phyloP scores from a whole-genome alignment of 2,329 filamentous ascomycete species.

The Colletotrichum magnum region DNA sequence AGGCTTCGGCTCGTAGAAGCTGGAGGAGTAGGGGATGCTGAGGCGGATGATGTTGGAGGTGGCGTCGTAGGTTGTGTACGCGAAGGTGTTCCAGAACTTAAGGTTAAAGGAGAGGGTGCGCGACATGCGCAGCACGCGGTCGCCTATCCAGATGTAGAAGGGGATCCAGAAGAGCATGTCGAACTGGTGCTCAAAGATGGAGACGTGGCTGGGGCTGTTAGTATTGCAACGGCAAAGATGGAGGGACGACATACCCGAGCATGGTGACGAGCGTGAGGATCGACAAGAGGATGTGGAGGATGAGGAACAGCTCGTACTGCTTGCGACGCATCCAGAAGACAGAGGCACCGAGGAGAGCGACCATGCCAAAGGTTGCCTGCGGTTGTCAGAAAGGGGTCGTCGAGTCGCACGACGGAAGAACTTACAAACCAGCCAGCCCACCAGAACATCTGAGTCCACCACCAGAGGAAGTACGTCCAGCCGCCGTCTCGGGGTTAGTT shows the following conservation, averaged over 20 bases:
- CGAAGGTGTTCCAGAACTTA: constrained; percentile 53
- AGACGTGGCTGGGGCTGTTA: constrained; percentile 56
- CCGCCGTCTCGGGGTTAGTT: constrained; percentile 52
- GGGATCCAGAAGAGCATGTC: constrained; percentile 66
- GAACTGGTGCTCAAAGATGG: constrained; percentile 66
- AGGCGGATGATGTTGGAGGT: constrained; percentile 59
- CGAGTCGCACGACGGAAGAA: background rate
- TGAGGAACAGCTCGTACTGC: constrained; percentile 66
- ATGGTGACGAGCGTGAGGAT: constrained; percentile 64
- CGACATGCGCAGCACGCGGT: constrained; percentile 60
- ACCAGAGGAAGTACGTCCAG: constrained; percentile 52
- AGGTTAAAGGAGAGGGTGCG: constrained; percentile 59
- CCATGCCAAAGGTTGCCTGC: constrained; percentile 61
- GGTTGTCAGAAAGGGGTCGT: background rate
- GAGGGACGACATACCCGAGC: constrained; percentile 59
- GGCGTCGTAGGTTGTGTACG: constrained; percentile 51
- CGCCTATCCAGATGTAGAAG: constrained; percentile 63
- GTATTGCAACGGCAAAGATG: constrained; percentile 21
- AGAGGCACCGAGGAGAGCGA: constrained; percentile 60
- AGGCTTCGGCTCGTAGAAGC: constrained; percentile 51
- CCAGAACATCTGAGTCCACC: constrained; percentile 62
- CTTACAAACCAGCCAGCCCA: constrained; percentile 63
- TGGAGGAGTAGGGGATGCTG: constrained; percentile 51
- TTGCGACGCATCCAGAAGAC: constrained; percentile 65
- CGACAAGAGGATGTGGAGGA: constrained; percentile 66